A percentile compares a stretch with the other conserved stretches of the same genome.
These are phyloP conservation scores for Platanus orientalis DNA, from an alignment of 164 flowering plant species.

Conservation along the genomic window DNA sequence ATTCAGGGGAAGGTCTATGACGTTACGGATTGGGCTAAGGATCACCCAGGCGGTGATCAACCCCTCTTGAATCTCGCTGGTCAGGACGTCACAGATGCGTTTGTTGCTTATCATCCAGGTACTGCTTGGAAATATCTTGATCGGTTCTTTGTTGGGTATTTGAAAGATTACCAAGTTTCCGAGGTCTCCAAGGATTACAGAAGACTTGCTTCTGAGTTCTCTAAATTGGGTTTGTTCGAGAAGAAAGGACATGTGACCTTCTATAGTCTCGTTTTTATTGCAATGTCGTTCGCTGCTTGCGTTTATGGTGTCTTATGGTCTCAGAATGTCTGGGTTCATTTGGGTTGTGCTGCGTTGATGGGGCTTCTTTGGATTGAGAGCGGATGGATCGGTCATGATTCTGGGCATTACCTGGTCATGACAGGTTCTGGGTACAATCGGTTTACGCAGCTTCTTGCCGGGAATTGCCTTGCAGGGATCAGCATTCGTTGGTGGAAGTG, in stretches of 20 bases:
- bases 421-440: conserved; percentile 7
- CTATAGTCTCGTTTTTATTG: not conserved
- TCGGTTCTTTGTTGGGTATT: conserved; percentile 16
- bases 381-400: conserved; percentile 25
- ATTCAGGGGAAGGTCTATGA: conserved; percentile 12
- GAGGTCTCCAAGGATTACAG: conserved; percentile 7
- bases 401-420: conserved; percentile 23
- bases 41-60: conserved; percentile 10
- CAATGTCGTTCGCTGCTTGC: not conserved
- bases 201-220: not conserved
- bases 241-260: not conserved
- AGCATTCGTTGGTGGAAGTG: conserved; percentile 31
- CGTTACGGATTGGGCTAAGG: conserved; percentile 4
- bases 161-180: conserved; percentile 18
- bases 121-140: conserved; percentile 22
- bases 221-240: conserved; percentile 5
- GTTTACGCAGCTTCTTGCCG: conserved; percentile 14
- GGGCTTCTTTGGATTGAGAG: conserved; percentile 27
- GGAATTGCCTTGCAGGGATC: conserved; percentile 20
- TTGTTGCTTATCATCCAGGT: conserved; percentile 26
- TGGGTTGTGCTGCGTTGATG: conserved; percentile 10
- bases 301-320: conserved; percentile 12
- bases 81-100: conserved; percentile 29
- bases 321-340: conserved; percentile 17
- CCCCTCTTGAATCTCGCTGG: conserved; percentile 28